Evolutionary conservation across 1,284 basidiomycete species (phyloP), one percentile per base, ranked within the genome.

Genomic region (Malassezia japonica): DNA sequence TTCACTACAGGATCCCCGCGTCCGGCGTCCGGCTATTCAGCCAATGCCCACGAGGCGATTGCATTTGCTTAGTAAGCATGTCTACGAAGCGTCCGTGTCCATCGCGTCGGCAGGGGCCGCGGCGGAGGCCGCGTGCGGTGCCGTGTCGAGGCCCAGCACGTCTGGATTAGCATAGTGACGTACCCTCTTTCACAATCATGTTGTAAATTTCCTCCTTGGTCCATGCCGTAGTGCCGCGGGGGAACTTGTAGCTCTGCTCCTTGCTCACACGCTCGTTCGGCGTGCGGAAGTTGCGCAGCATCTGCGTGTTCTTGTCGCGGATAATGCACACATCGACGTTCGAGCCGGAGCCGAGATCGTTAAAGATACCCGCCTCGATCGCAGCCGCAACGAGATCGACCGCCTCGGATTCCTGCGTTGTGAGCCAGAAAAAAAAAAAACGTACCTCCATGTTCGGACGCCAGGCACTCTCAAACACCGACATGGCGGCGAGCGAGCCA

Each of bases 271-370:
- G 49, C 47, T 71, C 62, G 46, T 71, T 71, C 12, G 69, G 69
- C 31, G 56, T 70, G 8, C 57, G 59, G 56, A 67, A 68, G 50
- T 70, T 69, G 33, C 70, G 50, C 35, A 68, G 48, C 40, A 64
- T 63, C 42, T 72, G 64, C 1, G 70, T 70, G 40, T 56, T 55
- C n/a, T 55, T 42, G 39, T 71, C 65, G 21, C 65, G 64, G 50
- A 99, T 94, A 55, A 98, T 81, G 73, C 89, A 92, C 0, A 91
- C 91, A 74, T 99, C 94, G 64, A 98, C 83, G 73, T 99, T 98
- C 18, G 86, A 90, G 45, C 94, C 94, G 0, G 90, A 95, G 8
- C 94, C 94, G 34, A 98, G 80, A 78, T 99, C 94, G 78, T 99
- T 98, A 80, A 95, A 98, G 73, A 99, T 92, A 80, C 94, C 94